A percentile compares a stretch with the other conserved stretches of the same genome.
Evolutionary conservation across 345 rosid genomes (phyloP).

Genomic region (Crucihimalaya himalaica): DNA sequence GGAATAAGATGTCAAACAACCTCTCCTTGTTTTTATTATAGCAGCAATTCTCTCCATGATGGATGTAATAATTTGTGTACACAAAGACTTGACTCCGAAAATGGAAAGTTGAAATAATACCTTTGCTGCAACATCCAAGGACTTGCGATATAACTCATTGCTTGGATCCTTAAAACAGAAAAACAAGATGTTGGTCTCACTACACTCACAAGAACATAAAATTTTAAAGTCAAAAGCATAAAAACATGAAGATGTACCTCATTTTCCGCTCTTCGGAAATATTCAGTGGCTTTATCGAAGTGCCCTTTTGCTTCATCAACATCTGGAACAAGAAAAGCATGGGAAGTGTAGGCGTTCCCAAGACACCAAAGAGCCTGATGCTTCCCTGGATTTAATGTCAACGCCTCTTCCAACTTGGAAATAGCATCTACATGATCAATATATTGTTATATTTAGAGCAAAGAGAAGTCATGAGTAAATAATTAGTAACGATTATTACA

Average conservation of each 20-base stretch:
- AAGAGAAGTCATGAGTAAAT: background rate
- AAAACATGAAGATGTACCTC: constrained; percentile 47
- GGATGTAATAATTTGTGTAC: background rate
- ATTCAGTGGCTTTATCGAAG: constrained; percentile 66
- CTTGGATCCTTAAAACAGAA: constrained; percentile 63
- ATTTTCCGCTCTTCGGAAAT: constrained; percentile 72
- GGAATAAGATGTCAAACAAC: background rate
- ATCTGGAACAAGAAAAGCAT: constrained; percentile 68
- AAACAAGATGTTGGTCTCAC: background rate
- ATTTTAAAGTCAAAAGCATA: background rate
- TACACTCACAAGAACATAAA: background rate
- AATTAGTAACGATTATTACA: background rate
- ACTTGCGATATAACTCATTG: constrained; percentile 80
- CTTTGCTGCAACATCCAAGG: constrained; percentile 76
- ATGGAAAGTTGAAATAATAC: constrained; percentile 42
- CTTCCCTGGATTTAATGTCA: constrained; percentile 58
- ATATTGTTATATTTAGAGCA: background rate
- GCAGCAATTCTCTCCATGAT: background rate
- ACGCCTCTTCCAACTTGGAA: constrained; percentile 84
- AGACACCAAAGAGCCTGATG: constrained; percentile 86
- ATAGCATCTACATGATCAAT: constrained; percentile 57
- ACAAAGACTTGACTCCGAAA: background rate
- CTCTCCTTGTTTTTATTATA: background rate
- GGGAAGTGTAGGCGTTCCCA: constrained; percentile 85
- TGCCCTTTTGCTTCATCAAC: constrained; percentile 56